A percentile compares a stretch with the other conserved stretches of the same genome.
phyloP scores from a whole-genome alignment of 208 protist species.

The Trypanosoma melophagium region DNA sequence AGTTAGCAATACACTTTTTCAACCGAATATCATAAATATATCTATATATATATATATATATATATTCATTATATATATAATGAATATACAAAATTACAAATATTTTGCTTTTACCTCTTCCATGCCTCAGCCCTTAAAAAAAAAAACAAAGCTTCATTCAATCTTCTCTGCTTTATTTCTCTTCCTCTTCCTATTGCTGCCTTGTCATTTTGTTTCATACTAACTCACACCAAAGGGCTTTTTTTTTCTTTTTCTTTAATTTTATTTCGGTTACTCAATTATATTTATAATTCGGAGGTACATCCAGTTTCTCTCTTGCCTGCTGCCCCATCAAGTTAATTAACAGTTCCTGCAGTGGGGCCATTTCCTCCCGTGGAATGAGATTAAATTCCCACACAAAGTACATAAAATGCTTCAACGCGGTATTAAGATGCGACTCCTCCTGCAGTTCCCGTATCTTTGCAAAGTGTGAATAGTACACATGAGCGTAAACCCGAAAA shows the following conservation, averaged over 20 bases:
- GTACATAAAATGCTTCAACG: conserved; percentile 93
- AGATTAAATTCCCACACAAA: conserved; percentile 91
- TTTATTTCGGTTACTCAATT: conserved; percentile 3
- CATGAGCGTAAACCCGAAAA: conserved; percentile 99
- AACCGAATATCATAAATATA: no score
- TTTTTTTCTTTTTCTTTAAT: conserved; percentile 7
- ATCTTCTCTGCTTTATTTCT: no score
- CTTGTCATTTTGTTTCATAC: no score
- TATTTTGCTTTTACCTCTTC: no score
- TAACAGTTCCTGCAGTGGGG: conserved; percentile 76
- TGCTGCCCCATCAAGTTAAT: conserved; percentile 85
- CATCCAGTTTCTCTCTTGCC: conserved; percentile 65
- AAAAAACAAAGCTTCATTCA: no score
- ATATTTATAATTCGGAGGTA: neutral
- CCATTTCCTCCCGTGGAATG: conserved; percentile 77
- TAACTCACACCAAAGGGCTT: no score
- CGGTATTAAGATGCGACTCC: conserved; percentile 98
- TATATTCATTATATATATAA: no score
- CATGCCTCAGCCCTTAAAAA: no score
- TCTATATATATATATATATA: no score
- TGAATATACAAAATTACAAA: no score
- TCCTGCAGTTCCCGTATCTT: conserved; percentile 94
- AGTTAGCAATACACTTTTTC: no score
- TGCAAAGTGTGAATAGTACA: conserved; percentile 98
- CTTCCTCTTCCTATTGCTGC: no score